Conservation (phyloP, 2,329 filamentous ascomycete species). For the Fusarium liriodendri region DNA sequence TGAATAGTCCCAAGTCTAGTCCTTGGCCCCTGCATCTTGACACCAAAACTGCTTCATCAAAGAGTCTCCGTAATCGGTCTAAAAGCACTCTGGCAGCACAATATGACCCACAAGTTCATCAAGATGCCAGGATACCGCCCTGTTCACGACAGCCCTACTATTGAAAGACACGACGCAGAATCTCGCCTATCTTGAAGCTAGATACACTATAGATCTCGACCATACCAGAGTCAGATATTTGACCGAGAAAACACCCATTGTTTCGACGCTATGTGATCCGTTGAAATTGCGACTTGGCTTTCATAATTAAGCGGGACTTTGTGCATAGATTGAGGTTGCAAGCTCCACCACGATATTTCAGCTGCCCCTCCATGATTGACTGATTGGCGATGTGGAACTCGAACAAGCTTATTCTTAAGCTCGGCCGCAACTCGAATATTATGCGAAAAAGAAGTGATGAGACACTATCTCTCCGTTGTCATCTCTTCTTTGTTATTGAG, state of each 20-base stretch:
- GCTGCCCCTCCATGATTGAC: background rate
- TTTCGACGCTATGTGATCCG: conserved; percentile 5
- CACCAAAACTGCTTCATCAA: background rate
- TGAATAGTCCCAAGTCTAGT: background rate
- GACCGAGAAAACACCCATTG: background rate
- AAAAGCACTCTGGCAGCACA: background rate
- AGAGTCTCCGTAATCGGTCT: background rate
- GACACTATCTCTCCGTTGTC: background rate
- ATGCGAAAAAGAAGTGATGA: background rate
- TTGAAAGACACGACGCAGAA: background rate
- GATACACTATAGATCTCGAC: conserved; percentile 11
- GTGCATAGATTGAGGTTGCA: background rate
- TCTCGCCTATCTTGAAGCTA: conserved; percentile 30
- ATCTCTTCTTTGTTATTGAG: background rate
- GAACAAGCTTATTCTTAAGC: conserved; percentile 1
- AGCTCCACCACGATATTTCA: conserved; percentile 10
- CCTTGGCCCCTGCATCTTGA: background rate
- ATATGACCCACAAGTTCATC: conserved; percentile 5
- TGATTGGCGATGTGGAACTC: conserved; percentile 10
- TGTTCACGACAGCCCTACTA: background rate
- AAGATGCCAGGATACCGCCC: conserved; percentile 1
- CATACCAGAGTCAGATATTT: background rate
- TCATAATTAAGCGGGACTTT: background rate
- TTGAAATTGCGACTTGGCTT: background rate
- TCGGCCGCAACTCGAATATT: background rate